Base-by-base conservation (phyloP, 306 rosid species). In the Cercis canadensis region DNA sequence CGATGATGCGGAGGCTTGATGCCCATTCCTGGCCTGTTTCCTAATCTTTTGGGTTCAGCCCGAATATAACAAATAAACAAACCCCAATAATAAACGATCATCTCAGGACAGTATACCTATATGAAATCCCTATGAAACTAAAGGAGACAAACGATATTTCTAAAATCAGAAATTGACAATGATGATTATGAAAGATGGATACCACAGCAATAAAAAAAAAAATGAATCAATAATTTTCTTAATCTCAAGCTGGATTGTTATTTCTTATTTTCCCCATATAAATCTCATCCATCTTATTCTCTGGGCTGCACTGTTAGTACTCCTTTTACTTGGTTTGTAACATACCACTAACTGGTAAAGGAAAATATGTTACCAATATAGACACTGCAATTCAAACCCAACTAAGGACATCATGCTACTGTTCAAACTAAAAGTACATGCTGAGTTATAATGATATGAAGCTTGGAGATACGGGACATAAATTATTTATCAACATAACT, bases 341-440 rank as follows among this genome's bases (percentile, higher is more conserved):
- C 37, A 32, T 11, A 17, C 4, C 39, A 3, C 6, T 34, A 3
- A 3, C 31, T 8, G 18, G 33, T 40, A 11, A 6, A 18, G 12
- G 3, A 5, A 1, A 24, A 53, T 24, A 24, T 69, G 43, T 54
- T 24, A 40, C 13, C 60, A 66, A 65, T 10, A 46, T 11, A 67
- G 73, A 18, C 24, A 14, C 40, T 19, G n/a, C n/a, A n/a, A n/a
- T 41, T 8, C 29, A 53, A 68, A 68, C 15, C 6, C 54, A 70
- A 7, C 19, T 44, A 24, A 29, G 44, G 34, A 43, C 56, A 56
- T 69, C 10, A 16, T 15, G 63, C 33, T 56, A 44, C 44, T 55
- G n/a, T 57, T 15, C 6, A 45, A 46, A 44, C 55, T 69, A 31
- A 32, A 57, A 32, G 19, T 46, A 45, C 36, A 57, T 46, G 31